A percentile compares a stretch with the other conserved stretches of the same genome.
These are phyloP conservation scores for Boletus tylopilopsis DNA, from an alignment of 768 basidiomycete genomes.

Conservation along the genomic window DNA sequence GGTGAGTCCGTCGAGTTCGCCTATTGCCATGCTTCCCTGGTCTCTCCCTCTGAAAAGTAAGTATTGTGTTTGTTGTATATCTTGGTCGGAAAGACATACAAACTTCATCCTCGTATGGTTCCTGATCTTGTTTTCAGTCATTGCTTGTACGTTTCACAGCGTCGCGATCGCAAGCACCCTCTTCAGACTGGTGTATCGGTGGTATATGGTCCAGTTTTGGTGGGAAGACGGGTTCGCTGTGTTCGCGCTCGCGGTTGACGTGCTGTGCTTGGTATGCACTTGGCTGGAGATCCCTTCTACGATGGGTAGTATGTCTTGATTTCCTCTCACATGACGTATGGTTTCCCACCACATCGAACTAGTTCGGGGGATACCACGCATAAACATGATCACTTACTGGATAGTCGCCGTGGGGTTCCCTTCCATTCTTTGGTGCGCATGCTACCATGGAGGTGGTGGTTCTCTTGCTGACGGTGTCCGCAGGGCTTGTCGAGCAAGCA, in stretches of 20 bases:
- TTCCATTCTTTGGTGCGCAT: slow-evolving; percentile 20
- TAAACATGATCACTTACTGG: slow-evolving; percentile 9
- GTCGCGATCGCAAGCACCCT: slow-evolving; percentile 24
- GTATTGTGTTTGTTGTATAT: no score
- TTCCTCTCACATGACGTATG: no score
- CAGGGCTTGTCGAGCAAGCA: slow-evolving; percentile 26
- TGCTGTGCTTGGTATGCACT: slow-evolving; percentile 8
- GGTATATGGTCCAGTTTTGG: slow-evolving; percentile 21
- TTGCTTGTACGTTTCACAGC: slow-evolving; percentile 12
- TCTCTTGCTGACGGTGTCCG: neutral
- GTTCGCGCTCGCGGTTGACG: slow-evolving; percentile 19
- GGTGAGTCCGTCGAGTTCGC: no score
- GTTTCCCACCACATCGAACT: neutral
- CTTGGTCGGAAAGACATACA: no score
- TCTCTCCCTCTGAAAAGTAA: no score
- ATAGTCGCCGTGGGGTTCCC: slow-evolving; percentile 11
- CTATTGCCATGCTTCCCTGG: no score
- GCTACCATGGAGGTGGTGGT: no score
- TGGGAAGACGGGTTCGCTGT: slow-evolving; percentile 29
- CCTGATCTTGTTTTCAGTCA: slow-evolving; percentile 6
- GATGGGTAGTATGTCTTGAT: slow-evolving; percentile 1
- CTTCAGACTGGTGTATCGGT: slow-evolving; percentile 21
- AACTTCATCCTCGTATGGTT: no score
- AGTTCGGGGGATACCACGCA: neutral
- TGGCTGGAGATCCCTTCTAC: neutral